Evolutionary conservation across 2,329 filamentous ascomycete genomes (phyloP), one percentile per base, ranked within the genome.

Genomic region (Huntiella bhutanensis): DNA sequence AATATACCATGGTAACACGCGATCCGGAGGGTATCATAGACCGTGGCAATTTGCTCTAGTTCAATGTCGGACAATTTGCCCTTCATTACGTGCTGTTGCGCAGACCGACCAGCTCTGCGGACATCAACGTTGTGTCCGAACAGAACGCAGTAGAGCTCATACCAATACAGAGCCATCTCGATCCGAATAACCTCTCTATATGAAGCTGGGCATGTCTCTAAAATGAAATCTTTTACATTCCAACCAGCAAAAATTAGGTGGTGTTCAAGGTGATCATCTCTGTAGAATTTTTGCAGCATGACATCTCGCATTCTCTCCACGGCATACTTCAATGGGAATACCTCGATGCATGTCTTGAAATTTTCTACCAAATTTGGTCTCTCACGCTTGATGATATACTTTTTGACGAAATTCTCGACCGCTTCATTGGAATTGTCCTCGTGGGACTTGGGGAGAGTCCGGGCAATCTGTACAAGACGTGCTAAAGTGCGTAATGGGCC

Each of bases 11-110:
- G 33, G n/a, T 47, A 47, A 11, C 43, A 41, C 22, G 36, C 41
- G 5, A 44, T 16, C 8, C 42, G 13, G 13, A 47, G 6, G 7
- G 42, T 16, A 34, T 50, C 49, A 13, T 41, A 50, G 12, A 50
- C 45, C 3, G 39, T 41, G n/a, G 49, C 49, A 15, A 50, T 40
- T 33, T 50, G 49, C 37, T 50, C 49, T 41, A 50, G 13, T 15
- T 50, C 49, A 41, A 36, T 38, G 4, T 37, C 41, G 3, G 40
- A 15, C 28, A 50, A 45, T n/a, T n/a, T 47, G 10, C 32, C 48
- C 3, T 45, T 43, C 11, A 50, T 45, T 17, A 36, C 17, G 2
- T 11, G 17, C 19, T 50, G 48, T n/a, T 32, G 10, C 3, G 35
- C 17, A 5, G 45, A 36, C 15, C 48, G 45, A 5, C 45, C 41